Evolutionary conservation across 331 rosid species (phyloP).

Genomic region (Cydonia oblonga): DNA sequence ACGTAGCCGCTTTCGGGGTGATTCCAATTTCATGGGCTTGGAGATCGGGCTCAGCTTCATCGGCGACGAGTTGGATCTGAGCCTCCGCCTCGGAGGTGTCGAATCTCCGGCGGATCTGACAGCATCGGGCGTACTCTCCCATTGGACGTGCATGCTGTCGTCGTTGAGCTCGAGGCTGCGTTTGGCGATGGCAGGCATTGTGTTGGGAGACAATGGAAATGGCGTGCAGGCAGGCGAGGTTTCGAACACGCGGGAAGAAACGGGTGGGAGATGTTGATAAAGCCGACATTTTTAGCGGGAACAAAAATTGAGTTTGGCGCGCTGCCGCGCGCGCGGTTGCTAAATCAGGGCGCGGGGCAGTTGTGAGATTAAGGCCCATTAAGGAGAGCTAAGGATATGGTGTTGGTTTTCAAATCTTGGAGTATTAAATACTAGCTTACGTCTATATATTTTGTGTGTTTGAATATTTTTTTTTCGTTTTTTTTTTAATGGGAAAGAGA

Average conservation of each 20-base stretch:
- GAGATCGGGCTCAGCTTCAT: slow-evolving; percentile 17
- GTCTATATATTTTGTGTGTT: no score
- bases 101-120: slow-evolving; percentile 5
- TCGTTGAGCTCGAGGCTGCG: not conserved
- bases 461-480: no score
- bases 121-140: not conserved
- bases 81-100: slow-evolving; percentile 45
- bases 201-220: not conserved
- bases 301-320: not conserved
- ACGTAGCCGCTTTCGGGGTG: slow-evolving; percentile 31
- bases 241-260: not conserved
- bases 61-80: slow-evolving; percentile 40
- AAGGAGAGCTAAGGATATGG: no score
- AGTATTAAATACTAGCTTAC: no score
- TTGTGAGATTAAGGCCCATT: no score
- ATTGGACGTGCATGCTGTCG: not conserved
- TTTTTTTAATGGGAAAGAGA: no score
- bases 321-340: not conserved
- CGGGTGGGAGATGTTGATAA: not conserved
- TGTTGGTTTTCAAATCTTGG: no score
- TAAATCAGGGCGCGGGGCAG: not conserved
- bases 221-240: not conserved
- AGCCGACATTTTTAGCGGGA: not conserved
- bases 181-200: slow-evolving; percentile 42
- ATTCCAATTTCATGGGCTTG: slow-evolving; percentile 27